These are phyloP conservation scores for Fusarium chaquense DNA, from an alignment of 2,329 filamentous ascomycete genomes.

Conservation along the genomic window DNA sequence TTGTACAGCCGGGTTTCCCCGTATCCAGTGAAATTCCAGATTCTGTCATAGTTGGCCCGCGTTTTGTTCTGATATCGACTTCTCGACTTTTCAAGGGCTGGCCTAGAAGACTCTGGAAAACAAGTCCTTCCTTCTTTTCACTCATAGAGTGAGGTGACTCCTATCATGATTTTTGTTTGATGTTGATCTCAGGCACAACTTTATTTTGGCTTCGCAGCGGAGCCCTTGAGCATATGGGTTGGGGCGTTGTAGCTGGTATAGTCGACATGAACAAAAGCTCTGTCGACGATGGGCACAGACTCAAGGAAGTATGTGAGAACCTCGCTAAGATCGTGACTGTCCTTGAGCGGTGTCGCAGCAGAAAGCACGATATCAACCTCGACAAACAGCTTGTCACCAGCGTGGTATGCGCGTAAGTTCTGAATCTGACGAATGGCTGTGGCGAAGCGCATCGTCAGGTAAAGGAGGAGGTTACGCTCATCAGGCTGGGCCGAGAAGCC, in stretches of 20 bases:
- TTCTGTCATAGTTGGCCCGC: background rate
- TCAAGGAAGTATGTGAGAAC: constrained; percentile 86
- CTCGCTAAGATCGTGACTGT: constrained; percentile 84
- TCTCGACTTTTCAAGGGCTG: background rate
- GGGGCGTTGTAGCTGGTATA: constrained; percentile 72
- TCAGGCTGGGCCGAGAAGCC: constrained; percentile 83
- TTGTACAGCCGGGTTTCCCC: constrained; percentile 19
- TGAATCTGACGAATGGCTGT: constrained; percentile 89
- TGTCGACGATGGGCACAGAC: constrained; percentile 82
- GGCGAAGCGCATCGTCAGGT: constrained; percentile 93
- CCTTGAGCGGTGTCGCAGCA: constrained; percentile 78
- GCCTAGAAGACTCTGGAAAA: background rate
- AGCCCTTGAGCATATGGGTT: constrained; percentile 64
- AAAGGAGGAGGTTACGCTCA: constrained; percentile 86
- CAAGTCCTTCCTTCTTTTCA: background rate
- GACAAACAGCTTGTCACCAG: constrained; percentile 86
- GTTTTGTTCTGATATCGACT: background rate
- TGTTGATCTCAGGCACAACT: background rate
- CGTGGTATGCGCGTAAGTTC: constrained; percentile 85
- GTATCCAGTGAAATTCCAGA: background rate
- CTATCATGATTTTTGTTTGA: background rate
- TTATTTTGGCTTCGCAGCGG: constrained; percentile 42
- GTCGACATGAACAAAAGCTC: constrained; percentile 76
- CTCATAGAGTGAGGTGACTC: background rate
- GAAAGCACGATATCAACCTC: constrained; percentile 86